Base-by-base conservation (phyloP, 2,329 filamentous ascomycete genomes). In the Mollisia scopiformis region DNA sequence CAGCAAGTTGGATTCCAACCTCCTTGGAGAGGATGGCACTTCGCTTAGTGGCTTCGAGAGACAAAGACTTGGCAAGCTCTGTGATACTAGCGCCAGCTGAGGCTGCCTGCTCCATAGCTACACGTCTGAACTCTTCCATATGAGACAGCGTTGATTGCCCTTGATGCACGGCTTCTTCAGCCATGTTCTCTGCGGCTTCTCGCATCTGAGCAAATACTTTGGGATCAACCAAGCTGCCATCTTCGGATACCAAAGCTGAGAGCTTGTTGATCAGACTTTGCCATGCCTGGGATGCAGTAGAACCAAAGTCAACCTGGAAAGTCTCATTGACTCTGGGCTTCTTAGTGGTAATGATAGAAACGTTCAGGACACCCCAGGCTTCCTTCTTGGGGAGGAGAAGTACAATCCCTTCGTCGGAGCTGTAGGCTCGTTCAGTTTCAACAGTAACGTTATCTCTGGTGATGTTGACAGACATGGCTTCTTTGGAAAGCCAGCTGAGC, bases 321-420 rank as follows among this genome's bases (percentile, higher is more conserved):
- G 82, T 82, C 74, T 88, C 85, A 68, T 84, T 84, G 64, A 88
- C 79, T 71, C 80, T 84, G 25, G 87, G 87, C 62, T 82, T 83
- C 58, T 80, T 84, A 14, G 79, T 84, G 1, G 86, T 86, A 57
- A 82, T 77, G 35, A 89, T 79, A 2, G 82, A 81, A 47, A 89
- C 77, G 56, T 84, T 84, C 54, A 89, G 73, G 37, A 84, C 72
- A 31, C 86, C 87, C 62, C 85, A 75, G 6, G 84, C 83, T 62
- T 89, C 84, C 27, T 79, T 78, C 28, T 75, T 76, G 3, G 80
- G 76, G 28, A 88, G 78, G 61, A 82, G 78, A n/a, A 75, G 63
- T 21, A 74, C 67, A 55, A 74, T 70, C 27, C 73, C 72, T 37
- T 73, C 67, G 31, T 69, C 65, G 16, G 70, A 70, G 58, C 66